Base-by-base conservation (phyloP, 208 protist species). In the Tritrichomonas foetus region DNA sequence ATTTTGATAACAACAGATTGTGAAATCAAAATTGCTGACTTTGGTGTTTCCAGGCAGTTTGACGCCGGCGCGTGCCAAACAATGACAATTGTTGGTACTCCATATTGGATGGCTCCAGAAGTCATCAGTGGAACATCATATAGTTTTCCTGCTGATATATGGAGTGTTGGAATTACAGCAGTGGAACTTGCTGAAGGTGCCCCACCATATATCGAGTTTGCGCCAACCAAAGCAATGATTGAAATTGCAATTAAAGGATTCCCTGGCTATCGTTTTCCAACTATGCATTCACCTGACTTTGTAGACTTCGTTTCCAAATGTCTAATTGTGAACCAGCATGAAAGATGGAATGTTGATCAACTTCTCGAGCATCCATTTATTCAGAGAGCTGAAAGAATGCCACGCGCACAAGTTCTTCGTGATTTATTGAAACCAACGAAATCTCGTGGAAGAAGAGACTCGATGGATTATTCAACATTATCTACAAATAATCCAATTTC, bases 61-160 rank as follows among this genome's bases (percentile, higher is more conserved):
- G 33, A 25, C 41, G 41, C 14, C 0, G 47, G 30, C 53, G 39
- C 41, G 39, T 20, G n/a, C 0, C 27, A 49, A 5, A 84, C 50
- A 41, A 93, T 50, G 61, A 49, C 89, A 53, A 49, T 64, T 30
- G 44, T 66, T 3, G 94, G 94, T 41, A 94, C 93, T 41, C 94
- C 94, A 30, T 93, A 95, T 36, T 95, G 94, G 93, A 95, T 96
- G 94, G 93, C 94, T 14, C 94, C 95, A 66, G 94, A 96, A 78
- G 53, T 95, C 20, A 95, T 96, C 9, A 74, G 47, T 11, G 25
- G 41, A 27, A 39, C 50, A 11, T 20, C 30, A n/a, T 95, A 95
- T n/a, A 74, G 50, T 47, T 57, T 44, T 39, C 50, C 66, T 47
- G 94, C 94, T 11, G 95, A 95, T 78, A 94, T 95, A n/a, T 95